Evolutionary conservation across 2,329 filamentous ascomycete species (phyloP), one percentile per base, ranked within the genome.

Genomic region (Fusarium chlamydosporum): DNA sequence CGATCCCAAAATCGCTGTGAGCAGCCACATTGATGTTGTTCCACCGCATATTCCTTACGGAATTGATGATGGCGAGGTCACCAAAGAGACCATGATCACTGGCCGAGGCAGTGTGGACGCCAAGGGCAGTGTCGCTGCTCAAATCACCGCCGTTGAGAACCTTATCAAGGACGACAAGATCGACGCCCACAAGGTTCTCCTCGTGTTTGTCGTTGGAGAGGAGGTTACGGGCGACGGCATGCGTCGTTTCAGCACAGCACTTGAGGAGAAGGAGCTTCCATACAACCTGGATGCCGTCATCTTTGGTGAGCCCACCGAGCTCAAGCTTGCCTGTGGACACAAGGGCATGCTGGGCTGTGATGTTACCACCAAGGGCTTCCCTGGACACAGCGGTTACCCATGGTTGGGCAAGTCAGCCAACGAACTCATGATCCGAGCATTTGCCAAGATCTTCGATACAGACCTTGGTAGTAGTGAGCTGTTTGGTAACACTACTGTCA

Each of bases 261-360:
- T 81, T 1, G 63, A 72, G 15, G 55, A 74, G 7, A 73, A 79
- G 42, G 73, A 78, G 31, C 76, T 79, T 18, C 79, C 75, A 16
- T 76, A 78, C 6, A 65, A 70, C 4, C 83, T 89, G 23, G 85
- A 90, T 34, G 88, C 93, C 5, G 89, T 93, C 73, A 91, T 96
- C 74, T 98, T 97, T 75, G 95, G 96, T 40, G 96, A 99, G 78
- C 95, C 95, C 1, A 99, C 96, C 0, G 93, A 97, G 74, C 88
- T 90, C 71, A 93, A 92, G 78, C 89, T 98, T 20, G 94, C 93
- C 0, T 90, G 92, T 56, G 96, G 95, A 4, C 95, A 98, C 84
- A 98, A 99, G 82, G 95, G 96, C 40, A 91, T 90, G 58, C 77
- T 94, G 6, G 85, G 86, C 43, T 91, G 94, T 74, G 81, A 84